Evolutionary conservation across 164 flowering plant species (phyloP).

Genomic region (Kalanchoe fedtschenkoi): DNA sequence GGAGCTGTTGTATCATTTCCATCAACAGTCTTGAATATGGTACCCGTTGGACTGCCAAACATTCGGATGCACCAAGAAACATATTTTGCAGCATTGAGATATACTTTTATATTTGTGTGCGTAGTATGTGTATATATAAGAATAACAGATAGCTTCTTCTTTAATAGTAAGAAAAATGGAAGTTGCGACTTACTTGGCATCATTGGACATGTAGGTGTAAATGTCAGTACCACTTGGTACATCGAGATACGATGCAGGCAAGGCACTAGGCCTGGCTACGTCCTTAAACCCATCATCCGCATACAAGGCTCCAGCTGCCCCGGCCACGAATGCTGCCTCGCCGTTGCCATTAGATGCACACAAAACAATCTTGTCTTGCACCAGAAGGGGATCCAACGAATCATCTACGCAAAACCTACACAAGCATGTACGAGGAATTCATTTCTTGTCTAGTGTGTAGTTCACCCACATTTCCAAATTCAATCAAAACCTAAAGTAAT

Average conservation of each 20-base stretch:
- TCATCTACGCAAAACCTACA: conserved; percentile 25
- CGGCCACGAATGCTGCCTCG: conserved; percentile 8
- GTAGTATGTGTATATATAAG: too few species aligned
- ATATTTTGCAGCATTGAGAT: too few species aligned
- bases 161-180: not conserved
- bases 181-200: conserved; percentile 21
- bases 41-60: conserved; percentile 23
- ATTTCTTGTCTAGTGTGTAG: not conserved
- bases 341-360: conserved; percentile 20
- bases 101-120: too few species aligned
- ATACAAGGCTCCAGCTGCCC: conserved; percentile 36
- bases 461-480: not conserved
- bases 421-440: not conserved
- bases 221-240: conserved; percentile 13
- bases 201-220: conserved; percentile 16
- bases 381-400: conserved; percentile 25
- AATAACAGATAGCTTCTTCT: too few species aligned
- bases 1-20: conserved; percentile 28
- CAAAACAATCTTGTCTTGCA: conserved; percentile 43
- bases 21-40: conserved; percentile 19
- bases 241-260: conserved; percentile 31
- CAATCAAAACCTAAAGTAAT: not conserved
- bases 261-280: conserved; percentile 18
- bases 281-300: conserved; percentile 13
- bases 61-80: too few species aligned